Percentiles rank a stretch among this genome's conserved stretches.
These are phyloP conservation scores for Ilyonectria destructans DNA, from an alignment of 2,329 filamentous ascomycete species.

Conservation along the genomic window DNA sequence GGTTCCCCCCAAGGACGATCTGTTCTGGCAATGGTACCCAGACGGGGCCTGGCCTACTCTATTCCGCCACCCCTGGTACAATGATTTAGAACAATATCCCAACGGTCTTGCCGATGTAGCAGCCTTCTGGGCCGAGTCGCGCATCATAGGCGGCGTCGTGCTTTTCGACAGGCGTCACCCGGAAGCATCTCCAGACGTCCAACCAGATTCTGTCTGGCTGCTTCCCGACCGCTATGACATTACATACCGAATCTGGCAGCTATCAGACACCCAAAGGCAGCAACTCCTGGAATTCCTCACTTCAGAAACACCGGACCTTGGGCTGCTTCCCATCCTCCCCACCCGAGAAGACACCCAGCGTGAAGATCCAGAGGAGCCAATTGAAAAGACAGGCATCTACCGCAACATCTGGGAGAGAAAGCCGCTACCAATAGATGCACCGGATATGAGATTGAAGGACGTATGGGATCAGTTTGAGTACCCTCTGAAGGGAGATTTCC, in stretches of 20 bases:
- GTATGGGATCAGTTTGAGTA: neutral
- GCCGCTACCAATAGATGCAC: neutral
- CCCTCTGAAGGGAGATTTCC: neutral
- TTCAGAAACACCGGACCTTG: neutral
- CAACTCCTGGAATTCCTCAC: conserved; percentile 43
- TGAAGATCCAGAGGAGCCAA: conserved; percentile 35
- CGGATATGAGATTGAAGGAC: neutral
- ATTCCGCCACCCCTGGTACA: conserved; percentile 46
- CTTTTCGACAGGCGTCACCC: conserved; percentile 35
- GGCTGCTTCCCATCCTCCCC: conserved; percentile 22
- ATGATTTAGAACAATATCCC: conserved; percentile 30
- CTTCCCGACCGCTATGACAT: conserved; percentile 36
- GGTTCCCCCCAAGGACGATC: conserved; percentile 39
- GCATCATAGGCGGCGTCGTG: conserved; percentile 33
- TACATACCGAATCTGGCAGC: conserved; percentile 46
- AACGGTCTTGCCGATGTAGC: conserved; percentile 16
- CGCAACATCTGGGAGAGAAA: conserved; percentile 37
- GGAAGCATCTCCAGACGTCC: conserved; percentile 2
- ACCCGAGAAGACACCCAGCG: conserved; percentile 10
- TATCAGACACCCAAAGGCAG: conserved; percentile 44
- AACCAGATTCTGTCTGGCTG: conserved; percentile 40
- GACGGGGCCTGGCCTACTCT: conserved; percentile 43
- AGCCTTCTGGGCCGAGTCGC: conserved; percentile 38
- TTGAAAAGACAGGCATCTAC: conserved; percentile 32
- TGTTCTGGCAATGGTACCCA: conserved; percentile 22